phyloP scores from a whole-genome alignment of 2,329 filamentous ascomycete genomes.

The Colletotrichum sp. region DNA sequence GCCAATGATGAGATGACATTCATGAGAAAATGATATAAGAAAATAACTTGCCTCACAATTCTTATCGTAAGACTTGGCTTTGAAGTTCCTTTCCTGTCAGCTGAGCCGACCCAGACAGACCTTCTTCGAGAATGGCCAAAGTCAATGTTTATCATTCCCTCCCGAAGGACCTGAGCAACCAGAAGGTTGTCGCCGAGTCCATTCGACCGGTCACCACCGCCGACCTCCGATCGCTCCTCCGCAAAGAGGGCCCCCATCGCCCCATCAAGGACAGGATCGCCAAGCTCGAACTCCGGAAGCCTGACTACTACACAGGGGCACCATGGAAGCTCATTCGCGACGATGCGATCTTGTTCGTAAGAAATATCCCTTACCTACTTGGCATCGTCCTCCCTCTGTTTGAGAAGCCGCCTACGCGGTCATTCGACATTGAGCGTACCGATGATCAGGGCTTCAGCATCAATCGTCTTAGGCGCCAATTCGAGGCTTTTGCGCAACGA shows the following conservation, averaged over 20 bases:
- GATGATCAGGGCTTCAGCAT: neutral
- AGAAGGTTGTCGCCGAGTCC: neutral
- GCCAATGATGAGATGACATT: neutral
- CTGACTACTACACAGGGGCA: conserved; percentile 7
- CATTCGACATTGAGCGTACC: neutral
- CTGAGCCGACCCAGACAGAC: neutral
- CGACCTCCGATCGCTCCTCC: neutral
- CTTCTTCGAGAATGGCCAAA: neutral
- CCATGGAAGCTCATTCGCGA: conserved; percentile 10
- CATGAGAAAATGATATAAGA: neutral
- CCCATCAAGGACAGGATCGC: neutral
- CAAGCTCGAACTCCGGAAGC: neutral
- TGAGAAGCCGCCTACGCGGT: neutral
- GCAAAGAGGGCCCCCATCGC: neutral
- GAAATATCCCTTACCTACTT: neutral
- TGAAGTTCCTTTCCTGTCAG: neutral
- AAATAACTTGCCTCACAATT: neutral
- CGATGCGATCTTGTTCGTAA: conserved; percentile 7
- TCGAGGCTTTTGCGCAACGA: neutral
- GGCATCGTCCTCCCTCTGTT: neutral
- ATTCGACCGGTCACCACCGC: neutral
- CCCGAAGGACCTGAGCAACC: neutral
- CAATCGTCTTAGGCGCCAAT: neutral
- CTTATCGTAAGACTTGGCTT: neutral
- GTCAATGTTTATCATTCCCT: conserved; percentile 8